A percentile compares a stretch with the other conserved stretches of the same genome.
These are phyloP conservation scores for Jackrogersella minutella DNA, from an alignment of 495 filamentous ascomycete genomes.

Conservation along the genomic window DNA sequence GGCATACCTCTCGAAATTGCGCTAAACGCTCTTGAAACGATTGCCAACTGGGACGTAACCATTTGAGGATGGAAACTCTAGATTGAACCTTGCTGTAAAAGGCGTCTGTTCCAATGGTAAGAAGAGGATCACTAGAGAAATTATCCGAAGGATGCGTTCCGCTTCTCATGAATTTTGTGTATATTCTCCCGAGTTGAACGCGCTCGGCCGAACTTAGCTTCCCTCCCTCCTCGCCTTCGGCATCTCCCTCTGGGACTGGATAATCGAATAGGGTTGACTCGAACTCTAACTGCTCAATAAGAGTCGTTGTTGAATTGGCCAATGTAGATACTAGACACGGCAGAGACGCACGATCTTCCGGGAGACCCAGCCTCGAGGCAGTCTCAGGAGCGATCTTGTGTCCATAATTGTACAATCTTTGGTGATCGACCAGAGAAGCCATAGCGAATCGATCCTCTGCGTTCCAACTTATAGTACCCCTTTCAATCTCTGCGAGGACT, in stretches of 20 bases:
- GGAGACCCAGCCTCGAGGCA: neutral
- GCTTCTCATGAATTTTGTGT: neutral
- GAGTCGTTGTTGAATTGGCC: neutral
- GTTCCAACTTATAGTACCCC: neutral
- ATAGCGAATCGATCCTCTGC: neutral
- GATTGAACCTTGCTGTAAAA: neutral
- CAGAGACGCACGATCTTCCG: neutral
- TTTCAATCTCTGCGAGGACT: neutral
- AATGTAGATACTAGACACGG: neutral
- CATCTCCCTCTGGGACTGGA: neutral
- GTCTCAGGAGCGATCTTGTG: neutral
- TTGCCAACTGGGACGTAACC: neutral
- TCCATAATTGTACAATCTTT: neutral
- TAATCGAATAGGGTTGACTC: neutral
- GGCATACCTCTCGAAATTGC: neutral
- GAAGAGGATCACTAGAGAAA: neutral
- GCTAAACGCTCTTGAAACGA: neutral
- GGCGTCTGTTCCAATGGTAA: neutral
- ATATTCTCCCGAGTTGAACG: neutral
- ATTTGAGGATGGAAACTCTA: neutral
- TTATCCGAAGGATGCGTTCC: neutral
- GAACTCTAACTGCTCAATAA: neutral
- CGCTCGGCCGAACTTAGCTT: neutral
- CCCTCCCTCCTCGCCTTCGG: neutral
- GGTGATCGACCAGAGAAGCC: no score